Base-by-base conservation (phyloP, 352 stramenopile species). In the Phytophthora pluvialis region DNA sequence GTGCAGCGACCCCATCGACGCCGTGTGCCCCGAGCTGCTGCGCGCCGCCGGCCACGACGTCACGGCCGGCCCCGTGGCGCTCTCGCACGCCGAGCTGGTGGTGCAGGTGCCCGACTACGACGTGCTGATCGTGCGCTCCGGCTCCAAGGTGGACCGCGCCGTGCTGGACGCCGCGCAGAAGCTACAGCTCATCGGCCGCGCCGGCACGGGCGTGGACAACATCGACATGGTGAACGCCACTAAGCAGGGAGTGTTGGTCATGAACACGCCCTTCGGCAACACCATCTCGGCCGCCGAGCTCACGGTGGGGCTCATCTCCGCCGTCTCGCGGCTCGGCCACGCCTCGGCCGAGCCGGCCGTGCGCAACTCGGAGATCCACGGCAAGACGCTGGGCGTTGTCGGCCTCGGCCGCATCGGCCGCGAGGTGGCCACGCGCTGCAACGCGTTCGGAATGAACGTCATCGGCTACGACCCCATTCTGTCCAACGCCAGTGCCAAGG, bases 201-300 rank as follows among this genome's bases (percentile, higher is more conserved):
- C 92, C 46, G 92, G 93, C 48, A 97, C 91, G 32, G 92, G 94
- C 64, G 85, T 97, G 28, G 94, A 98, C 81, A 98, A 98, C 80
- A 98, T 98, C 61, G 91, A 98, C 75, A 80, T 98, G 38, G 77
- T 93, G 39, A 82, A 81, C 54, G 90, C 94, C 40, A 98, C 94
- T 16, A 93, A 92, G 61, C 78, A 93, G 51, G 84, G 97, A 54
- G 96, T 99, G 62, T 84, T 98, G 42, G 97, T 99, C 47, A 97
- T 99, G 70, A 99, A 99, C 76, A 98, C 97, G 40, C 96, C 96
- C 7, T 94, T 91, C 38, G 96, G 94, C 28, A 99, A 98, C 84
- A 97, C 94, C 42, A 91, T 98, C 56, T 97, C 94, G 29, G 94
- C 97, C 18, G 97, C 97, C 2, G 97, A 99, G 75, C 83, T 98